Base-by-base conservation (phyloP, 371 early-diverging fungal species). In the Zancudomyces culisetae region DNA sequence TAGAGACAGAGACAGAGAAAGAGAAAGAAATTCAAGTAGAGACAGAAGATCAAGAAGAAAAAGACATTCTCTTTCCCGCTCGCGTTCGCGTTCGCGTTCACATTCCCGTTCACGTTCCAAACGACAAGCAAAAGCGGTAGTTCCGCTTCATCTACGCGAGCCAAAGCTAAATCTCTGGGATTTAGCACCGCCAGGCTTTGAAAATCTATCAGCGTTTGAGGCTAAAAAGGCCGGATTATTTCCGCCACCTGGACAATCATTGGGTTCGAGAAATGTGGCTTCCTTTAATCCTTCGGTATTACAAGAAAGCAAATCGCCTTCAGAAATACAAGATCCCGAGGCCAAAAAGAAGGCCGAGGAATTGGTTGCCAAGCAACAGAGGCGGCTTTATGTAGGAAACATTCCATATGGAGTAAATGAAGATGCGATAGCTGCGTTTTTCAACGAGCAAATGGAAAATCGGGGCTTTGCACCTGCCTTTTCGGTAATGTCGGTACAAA, bases 141-240 rank as follows among this genome's bases (percentile, higher is more conserved):
- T 81, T 27, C 90, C 90, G 12, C 66, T 96, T 28, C 83, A 90
- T 60, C 72, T 81, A 60, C 68, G 90, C 49, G 70, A 66, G 24
- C 71, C 84, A 30, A 87, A 84, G 65, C 73, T 93, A 29, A 74
- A 80, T 52, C 77, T 82, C 60, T 97, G 97, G 97, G 97, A 97
- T 68, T 71, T 85, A 53, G 75, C 89, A 1, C 96, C 96, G 40
- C 76, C 79, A 19, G 95, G 94, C 22, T 93, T 81, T 66, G 94
- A 96, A 61, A 78, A 76, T 48, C 75, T 92, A 74, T 74, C 87
- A 10, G 88, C 86, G 3, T 70, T 72, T 49, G 85, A 93, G 54
- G 96, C 86, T 53, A 97, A 97, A 67, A 78, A 79, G 18, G 82
- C 91, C 27, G 94, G 91, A 15, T 69, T 81, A 55, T 94, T 94